A percentile compares a stretch with the other conserved stretches of the same genome.
Conservation (phyloP, 306 rosid genomes). For the Rosa multiflora region DNA sequence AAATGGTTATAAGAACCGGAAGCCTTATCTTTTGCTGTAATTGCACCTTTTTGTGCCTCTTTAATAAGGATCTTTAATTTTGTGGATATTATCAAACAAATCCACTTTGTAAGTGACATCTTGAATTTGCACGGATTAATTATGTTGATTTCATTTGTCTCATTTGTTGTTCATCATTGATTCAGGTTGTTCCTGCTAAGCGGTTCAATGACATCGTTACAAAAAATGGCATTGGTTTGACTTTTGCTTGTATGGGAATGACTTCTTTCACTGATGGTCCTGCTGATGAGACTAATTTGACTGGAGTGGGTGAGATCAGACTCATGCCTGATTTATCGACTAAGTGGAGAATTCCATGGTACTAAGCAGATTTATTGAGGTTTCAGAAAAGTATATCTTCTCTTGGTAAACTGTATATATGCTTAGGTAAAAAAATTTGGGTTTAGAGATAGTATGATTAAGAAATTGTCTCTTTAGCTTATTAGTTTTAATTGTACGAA, state of each 20-base stretch:
- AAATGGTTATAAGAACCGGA: neutral
- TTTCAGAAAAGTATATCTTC: neutral
- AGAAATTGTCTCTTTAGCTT: neutral
- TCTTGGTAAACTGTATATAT: neutral
- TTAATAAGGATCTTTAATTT: neutral
- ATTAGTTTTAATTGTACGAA: neutral
- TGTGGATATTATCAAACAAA: neutral
- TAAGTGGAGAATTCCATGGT: conserved; percentile 76
- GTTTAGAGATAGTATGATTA: neutral
- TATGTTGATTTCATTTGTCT: conserved; percentile 11
- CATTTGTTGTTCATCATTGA: conserved; percentile 23
- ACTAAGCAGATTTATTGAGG: conserved; percentile 14
- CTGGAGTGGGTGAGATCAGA: conserved; percentile 78
- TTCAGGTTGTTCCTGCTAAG: conserved; percentile 74
- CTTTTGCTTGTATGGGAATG: conserved; percentile 67
- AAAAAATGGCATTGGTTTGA: conserved; percentile 70
- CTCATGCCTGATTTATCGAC: conserved; percentile 86
- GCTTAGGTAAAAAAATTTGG: neutral
- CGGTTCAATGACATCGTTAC: conserved; percentile 56
- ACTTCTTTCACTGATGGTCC: conserved; percentile 62
- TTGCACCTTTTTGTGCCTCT: neutral
- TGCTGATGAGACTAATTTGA: conserved; percentile 66
- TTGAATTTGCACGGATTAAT: neutral
- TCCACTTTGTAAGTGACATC: neutral
- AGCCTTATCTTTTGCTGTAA: neutral